Conservation (phyloP, 805 yeast species). For the Isabelozyma pseudorhagii region DNA sequence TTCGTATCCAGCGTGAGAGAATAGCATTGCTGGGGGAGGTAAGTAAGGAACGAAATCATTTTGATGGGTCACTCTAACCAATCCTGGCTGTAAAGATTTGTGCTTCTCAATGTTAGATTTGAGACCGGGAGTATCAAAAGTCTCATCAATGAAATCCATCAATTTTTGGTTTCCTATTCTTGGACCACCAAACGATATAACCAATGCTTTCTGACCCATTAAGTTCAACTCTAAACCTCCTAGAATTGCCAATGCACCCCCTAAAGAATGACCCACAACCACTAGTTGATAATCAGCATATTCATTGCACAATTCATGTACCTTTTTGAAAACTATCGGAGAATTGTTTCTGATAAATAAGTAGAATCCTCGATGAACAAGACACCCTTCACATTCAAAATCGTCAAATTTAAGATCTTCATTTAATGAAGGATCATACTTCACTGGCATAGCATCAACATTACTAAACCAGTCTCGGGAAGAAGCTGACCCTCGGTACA, state of each 20-base stretch:
- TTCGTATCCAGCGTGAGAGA: slow-evolving; percentile 50
- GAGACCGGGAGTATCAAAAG: slow-evolving; percentile 40
- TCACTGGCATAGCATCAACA: slow-evolving; percentile 44
- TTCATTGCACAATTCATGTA: slow-evolving; percentile 28
- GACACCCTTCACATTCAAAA: slow-evolving; percentile 47
- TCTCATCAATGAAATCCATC: slow-evolving; percentile 48
- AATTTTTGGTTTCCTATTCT: slow-evolving; percentile 56
- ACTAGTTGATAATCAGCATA: slow-evolving; percentile 49
- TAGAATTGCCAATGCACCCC: slow-evolving; percentile 66
- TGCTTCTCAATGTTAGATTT: slow-evolving; percentile 13
- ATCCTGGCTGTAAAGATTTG: slow-evolving; percentile 33
- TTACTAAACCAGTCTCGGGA: slow-evolving; percentile 62
- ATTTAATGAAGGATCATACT: slow-evolving; percentile 44
- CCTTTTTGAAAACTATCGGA: slow-evolving; percentile 29
- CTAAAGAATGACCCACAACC: slow-evolving; percentile 73
- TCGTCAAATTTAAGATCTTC: slow-evolving; percentile 1
- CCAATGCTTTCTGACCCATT: slow-evolving; percentile 51
- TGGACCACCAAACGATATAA: slow-evolving; percentile 63
- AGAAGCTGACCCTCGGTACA: slow-evolving; percentile 64
- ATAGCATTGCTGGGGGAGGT: slow-evolving; percentile 47
- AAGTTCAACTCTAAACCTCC: slow-evolving; percentile 60
- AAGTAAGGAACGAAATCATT: slow-evolving; percentile 57
- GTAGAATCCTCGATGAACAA: slow-evolving; percentile 65
- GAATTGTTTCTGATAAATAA: slow-evolving; percentile 42
- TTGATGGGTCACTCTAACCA: slow-evolving; percentile 54